Percentiles rank a stretch among this genome's conserved stretches.
phyloP scores from a whole-genome alignment of 768 basidiomycete species.

The Russula earlei region DNA sequence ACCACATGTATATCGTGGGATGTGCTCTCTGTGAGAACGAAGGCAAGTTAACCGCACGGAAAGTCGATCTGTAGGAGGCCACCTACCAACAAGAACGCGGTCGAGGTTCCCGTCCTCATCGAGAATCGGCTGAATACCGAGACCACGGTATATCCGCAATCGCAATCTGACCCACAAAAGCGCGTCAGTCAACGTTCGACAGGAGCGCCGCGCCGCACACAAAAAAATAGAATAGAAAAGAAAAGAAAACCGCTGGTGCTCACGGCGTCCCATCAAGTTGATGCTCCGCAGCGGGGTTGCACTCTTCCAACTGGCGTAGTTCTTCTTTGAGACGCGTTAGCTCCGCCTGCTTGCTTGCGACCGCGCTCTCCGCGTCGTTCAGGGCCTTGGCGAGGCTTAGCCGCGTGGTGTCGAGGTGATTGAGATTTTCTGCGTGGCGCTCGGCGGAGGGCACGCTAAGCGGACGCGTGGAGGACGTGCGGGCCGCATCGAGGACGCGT shows the following conservation, averaged over 20 bases:
- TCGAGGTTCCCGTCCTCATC: slow-evolving; percentile 39
- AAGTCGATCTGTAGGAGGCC: neutral
- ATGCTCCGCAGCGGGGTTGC: slow-evolving; percentile 66
- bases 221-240: no score
- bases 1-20: slow-evolving; percentile 18
- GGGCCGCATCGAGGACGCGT: slow-evolving; percentile 56
- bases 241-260: slow-evolving; percentile 21
- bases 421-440: slow-evolving; percentile 49
- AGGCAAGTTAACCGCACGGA: neutral
- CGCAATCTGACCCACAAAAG: slow-evolving; percentile 41
- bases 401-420: slow-evolving; percentile 53
- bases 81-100: slow-evolving; percentile 67
- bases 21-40: slow-evolving; percentile 20
- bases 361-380: slow-evolving; percentile 55
- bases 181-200: neutral
- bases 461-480: slow-evolving; percentile 61
- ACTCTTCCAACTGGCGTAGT: slow-evolving; percentile 48
- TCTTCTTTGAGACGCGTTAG: slow-evolving; percentile 60
- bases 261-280: slow-evolving; percentile 63
- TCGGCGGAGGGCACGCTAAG: slow-evolving; percentile 58
- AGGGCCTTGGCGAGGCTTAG: slow-evolving; percentile 66
- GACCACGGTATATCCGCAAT: slow-evolving; percentile 54
- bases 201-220: no score
- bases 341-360: slow-evolving; percentile 62
- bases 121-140: slow-evolving; percentile 62